These are phyloP conservation scores for Eucalyptus decipiens DNA, from an alignment of 345 rosid genomes.

Conservation along the genomic window DNA sequence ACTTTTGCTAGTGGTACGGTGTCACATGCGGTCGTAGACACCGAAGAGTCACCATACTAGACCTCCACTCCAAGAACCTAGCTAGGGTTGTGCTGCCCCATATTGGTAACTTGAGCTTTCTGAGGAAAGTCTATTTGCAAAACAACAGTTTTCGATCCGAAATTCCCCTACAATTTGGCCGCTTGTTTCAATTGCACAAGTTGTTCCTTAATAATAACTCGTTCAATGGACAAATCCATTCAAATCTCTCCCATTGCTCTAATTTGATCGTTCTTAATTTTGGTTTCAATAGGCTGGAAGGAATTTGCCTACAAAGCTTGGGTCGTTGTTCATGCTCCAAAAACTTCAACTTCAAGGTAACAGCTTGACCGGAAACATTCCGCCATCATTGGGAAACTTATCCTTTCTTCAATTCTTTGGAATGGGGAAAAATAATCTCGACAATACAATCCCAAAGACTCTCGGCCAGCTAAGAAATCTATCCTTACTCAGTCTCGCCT, in stretches of 20 bases:
- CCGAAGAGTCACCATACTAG: no score
- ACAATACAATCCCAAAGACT: background rate
- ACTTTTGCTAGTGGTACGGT: rapidly evolving
- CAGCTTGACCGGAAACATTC: background rate
- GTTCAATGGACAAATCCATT: background rate
- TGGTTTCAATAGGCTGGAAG: background rate
- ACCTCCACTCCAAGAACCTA: background rate
- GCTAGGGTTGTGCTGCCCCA: background rate
- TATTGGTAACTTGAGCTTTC: background rate
- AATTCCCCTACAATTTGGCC: background rate
- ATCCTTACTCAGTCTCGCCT: rapidly evolving
- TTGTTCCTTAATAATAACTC: background rate
- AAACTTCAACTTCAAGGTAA: rapidly evolving
- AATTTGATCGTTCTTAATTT: background rate
- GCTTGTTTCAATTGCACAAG: background rate
- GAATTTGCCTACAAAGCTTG: background rate
- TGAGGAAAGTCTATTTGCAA: rapidly evolving
- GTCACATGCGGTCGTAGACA: background rate
- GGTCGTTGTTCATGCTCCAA: background rate
- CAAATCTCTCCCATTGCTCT: background rate
- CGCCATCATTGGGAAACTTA: background rate
- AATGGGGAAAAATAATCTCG: background rate
- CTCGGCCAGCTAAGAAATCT: background rate
- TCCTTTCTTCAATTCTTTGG: background rate
- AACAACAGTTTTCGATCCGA: background rate